Percentiles rank a stretch among this genome's conserved stretches.
Conservation (phyloP, 2,329 filamentous ascomycete species). For the Canariomyces notabilis region DNA sequence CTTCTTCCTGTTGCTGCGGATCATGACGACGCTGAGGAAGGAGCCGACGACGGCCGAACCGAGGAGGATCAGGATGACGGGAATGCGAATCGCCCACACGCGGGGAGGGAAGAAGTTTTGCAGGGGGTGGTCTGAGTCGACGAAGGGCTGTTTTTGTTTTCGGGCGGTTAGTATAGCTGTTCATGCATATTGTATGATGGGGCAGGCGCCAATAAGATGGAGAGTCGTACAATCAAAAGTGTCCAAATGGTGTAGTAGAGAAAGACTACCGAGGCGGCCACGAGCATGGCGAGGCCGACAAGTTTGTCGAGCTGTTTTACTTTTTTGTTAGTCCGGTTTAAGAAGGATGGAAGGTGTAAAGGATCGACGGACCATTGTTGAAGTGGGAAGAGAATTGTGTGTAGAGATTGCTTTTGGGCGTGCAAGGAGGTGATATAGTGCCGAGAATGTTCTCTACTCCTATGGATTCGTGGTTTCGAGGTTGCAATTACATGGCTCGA, state of each 20-base stretch:
- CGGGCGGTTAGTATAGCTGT: background rate
- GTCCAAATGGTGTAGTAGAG: constrained; percentile 98
- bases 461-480: too few relatives aligned
- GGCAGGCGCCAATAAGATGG: background rate
- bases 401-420: background rate
- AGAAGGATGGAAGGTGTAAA: background rate
- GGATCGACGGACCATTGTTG: constrained; percentile 16
- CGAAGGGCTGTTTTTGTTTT: constrained; percentile 74
- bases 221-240: constrained; percentile 74
- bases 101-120: constrained; percentile 94
- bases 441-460: too few relatives aligned
- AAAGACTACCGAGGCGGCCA: constrained; percentile 59
- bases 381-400: background rate
- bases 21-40: constrained; percentile 97
- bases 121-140: constrained; percentile 88
- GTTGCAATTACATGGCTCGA: constrained; percentile 13
- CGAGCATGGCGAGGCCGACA: constrained; percentile 62
- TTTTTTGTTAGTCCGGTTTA: constrained; percentile 3
- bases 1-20: constrained; percentile 97
- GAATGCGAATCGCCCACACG: constrained; percentile 97
- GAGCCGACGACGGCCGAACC: constrained; percentile 91
- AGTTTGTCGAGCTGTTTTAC: constrained; percentile 76
- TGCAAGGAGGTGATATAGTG: too few relatives aligned
- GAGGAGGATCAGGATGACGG: constrained; percentile 90
- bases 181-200: background rate